phyloP scores from a whole-genome alignment of 371 early-diverging fungal species.

The Zychaea mexicana region DNA sequence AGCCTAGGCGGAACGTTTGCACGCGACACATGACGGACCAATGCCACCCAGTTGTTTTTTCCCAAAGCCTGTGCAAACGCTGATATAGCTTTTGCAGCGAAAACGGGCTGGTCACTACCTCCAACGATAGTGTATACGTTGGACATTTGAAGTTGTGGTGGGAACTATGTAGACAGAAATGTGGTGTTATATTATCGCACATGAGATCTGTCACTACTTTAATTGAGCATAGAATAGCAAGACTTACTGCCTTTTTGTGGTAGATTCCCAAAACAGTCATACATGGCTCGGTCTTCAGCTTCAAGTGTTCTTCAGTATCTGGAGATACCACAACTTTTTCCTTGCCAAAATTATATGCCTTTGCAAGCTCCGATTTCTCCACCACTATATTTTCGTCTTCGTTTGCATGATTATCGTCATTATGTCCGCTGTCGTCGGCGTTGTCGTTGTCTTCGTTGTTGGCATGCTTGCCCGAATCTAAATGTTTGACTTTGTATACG shows the following conservation, averaged over 20 bases:
- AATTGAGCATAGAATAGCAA: too few species aligned
- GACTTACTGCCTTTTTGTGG: constrained; percentile 34
- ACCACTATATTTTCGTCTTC: constrained; percentile 34
- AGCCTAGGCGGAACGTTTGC: constrained; percentile 62
- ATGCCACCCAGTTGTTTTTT: constrained; percentile 49
- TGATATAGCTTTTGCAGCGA: constrained; percentile 46
- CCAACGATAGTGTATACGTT: constrained; percentile 57
- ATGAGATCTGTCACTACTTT: not conserved
- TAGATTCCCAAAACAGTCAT: constrained; percentile 66
- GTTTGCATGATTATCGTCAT: constrained; percentile 2
- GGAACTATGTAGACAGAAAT: constrained; percentile 1
- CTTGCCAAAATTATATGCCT: constrained; percentile 73
- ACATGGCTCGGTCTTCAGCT: constrained; percentile 58
- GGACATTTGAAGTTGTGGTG: constrained; percentile 21
- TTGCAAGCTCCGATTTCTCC: constrained; percentile 18
- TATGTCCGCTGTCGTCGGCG: not conserved
- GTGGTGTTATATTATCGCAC: not conserved
- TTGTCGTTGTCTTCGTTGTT: not conserved
- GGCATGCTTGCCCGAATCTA: too few species aligned
- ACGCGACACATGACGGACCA: constrained; percentile 66
- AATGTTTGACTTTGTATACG: constrained; percentile 35
- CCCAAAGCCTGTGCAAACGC: constrained; percentile 59
- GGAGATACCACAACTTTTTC: constrained; percentile 61
- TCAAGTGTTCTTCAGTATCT: constrained; percentile 62
- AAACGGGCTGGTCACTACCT: constrained; percentile 6